A percentile compares a stretch with the other conserved stretches of the same genome.
These are phyloP conservation scores for Wickerhamomyces chaumierensis DNA, from an alignment of 805 yeast species.

Conservation along the genomic window DNA sequence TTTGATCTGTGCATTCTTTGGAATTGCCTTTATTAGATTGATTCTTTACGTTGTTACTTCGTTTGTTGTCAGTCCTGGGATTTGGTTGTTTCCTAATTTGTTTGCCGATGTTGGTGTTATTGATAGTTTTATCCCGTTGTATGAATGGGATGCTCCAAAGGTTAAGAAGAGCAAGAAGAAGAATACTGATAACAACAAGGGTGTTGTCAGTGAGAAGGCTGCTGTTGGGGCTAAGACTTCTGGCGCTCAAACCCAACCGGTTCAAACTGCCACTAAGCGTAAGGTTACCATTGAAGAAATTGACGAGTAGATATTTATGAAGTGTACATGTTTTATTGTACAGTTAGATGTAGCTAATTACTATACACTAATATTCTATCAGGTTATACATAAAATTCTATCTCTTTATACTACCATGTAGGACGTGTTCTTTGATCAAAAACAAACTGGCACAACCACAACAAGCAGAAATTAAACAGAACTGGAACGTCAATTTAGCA, in stretches of 20 bases:
- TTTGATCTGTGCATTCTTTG: slow-evolving; percentile 64
- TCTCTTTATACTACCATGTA: slow-evolving; percentile 42
- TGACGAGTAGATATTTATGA: slow-evolving; percentile 8
- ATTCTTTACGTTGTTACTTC: slow-evolving; percentile 53
- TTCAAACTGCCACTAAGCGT: slow-evolving; percentile 10
- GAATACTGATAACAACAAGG: slow-evolving; percentile 10
- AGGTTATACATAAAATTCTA: no score
- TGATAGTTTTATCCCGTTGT: slow-evolving; percentile 86
- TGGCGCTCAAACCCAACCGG: slow-evolving; percentile 1
- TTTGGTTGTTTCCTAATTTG: slow-evolving; percentile 93
- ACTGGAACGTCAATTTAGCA: slow-evolving; percentile 41
- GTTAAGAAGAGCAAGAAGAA: slow-evolving; percentile 10
- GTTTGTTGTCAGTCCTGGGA: slow-evolving; percentile 53
- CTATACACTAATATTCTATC: no score
- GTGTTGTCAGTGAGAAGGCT: slow-evolving; percentile 1
- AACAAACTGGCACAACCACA: slow-evolving; percentile 31
- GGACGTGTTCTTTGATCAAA: slow-evolving; percentile 45
- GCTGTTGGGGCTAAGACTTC: slow-evolving; percentile 6
- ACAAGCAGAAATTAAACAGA: slow-evolving; percentile 26
- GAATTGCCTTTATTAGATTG: slow-evolving; percentile 67
- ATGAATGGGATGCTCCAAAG: slow-evolving; percentile 32
- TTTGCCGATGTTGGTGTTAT: slow-evolving; percentile 92
- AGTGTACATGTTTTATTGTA: no score
- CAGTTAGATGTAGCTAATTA: no score
- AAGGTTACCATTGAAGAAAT: slow-evolving; percentile 22